Base-by-base conservation (phyloP, 441 rosid species). In the Macaranga tanarius region DNA sequence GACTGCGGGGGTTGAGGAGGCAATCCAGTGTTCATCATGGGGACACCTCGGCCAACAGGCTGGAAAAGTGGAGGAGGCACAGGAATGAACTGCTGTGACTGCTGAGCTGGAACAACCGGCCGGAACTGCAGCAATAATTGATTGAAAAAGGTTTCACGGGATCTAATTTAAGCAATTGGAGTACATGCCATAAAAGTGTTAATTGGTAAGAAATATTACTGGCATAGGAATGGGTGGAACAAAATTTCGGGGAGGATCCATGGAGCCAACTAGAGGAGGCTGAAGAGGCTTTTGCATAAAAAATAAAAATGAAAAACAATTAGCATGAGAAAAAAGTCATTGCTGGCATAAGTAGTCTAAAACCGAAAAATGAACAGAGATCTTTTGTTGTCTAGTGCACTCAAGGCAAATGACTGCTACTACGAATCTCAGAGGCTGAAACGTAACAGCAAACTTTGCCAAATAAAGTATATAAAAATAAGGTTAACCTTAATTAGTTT, bases 1-100 rank as follows among this genome's bases (percentile, higher is more conserved):
- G 87, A 85, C 60, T 81, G 93, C 68, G 67, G 89, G 65, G 88
- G 78, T 72, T 86, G 90, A 79, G 92, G 70, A 81, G 95, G 86
- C 77, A 85, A 85, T 57, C 96, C 97, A 58, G 80, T 55, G 81
- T 85, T 86, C 89, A 88, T 84, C 66, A 75, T 42, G 60, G 88
- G 62, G 73, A 81, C 84, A 66, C 89, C 87, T 76, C 83, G 83
- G 63, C 83, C 85, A 83, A 70, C 81, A 79, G 83, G 80, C 73
- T 85, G 98, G 82, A 89, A 91, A 74, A 84, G 93, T 77, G 82
- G 95, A 74, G 96, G 79, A 79, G 85, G 71, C 75, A 83, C 79
- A 28, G 86, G 83, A 73, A 83, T 79, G 82, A 84, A 87, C 62
- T 91, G 97, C 68, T 87, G 93, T 28, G 87, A 31, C 79, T 81